Evolutionary conservation across 2,329 filamentous ascomycete species (phyloP), one percentile per base, ranked within the genome.

Genomic region (Cucurbitaria berberidis): DNA sequence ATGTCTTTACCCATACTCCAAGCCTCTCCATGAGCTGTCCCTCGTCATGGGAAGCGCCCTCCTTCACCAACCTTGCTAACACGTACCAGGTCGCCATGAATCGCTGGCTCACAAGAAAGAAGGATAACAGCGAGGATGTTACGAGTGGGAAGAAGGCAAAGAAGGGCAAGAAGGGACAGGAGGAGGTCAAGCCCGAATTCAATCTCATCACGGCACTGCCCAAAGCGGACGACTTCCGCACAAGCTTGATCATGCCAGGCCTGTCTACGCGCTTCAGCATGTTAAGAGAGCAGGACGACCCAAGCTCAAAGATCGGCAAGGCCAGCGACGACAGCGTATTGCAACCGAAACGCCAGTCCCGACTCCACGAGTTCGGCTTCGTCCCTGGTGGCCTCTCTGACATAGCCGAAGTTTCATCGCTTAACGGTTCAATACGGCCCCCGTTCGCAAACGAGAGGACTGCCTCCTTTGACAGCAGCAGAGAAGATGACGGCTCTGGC

Each of bases 251-350:
- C 57, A 96, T 99, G 93, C 93, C 91, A 0, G 93, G 93, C 36
- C 82, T 99, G 4, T 98, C 93, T 0, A 91, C 93, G 11, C 87
- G 95, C 6, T 99, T 99, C 74, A 98, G 93, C 64, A 98, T 98
- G 93, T 80, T 98, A 27, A 83, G 91, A 67, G 93, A 97, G 75
- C 93, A 97, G 73, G 93, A 97, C 72, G 92, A 97, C 67, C 93
- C 93, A 1, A 88, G 81, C 57, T 93, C 91, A 1, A 89, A 92
- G 73, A 83, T 97, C 27, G 93, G 93, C 52, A 97, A 98, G 75
- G 93, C 93, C 15, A 95, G 90, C 74, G 93, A 98, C 70, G 93
- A 97, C 75, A 97, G 93, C 63, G 93, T 98, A 3, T 78, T 98
- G 18, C 89, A 86, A 59, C 90, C 90, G 3, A 93, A 91, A 67